Base-by-base conservation (phyloP, 139 green algal genomes). In the Dunaliella primolecta region DNA sequence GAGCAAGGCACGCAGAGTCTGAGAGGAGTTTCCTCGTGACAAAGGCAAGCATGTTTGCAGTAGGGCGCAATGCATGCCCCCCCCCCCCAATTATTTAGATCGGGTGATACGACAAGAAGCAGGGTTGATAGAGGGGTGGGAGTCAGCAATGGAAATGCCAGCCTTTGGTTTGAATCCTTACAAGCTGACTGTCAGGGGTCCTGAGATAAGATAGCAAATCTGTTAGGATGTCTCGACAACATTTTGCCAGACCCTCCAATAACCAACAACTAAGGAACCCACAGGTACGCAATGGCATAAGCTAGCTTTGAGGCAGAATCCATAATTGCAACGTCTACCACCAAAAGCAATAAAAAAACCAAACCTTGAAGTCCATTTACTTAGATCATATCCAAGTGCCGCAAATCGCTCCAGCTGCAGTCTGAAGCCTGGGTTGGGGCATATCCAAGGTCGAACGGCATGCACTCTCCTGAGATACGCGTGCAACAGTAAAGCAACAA, bases 381-480 rank as follows among this genome's bases (percentile, higher is more conserved):
- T 64, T 64, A 64, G 7, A 64, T 88, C 85, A 20, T 55, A 85
- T 2, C 71, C 57, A 3, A 88, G 35, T 30, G 27, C 7, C 27
- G 85, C 81, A 74, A 86, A 88, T 23, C 75, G 24, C 2, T 33
- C 75, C n/a, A 88, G 75, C 81, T 88, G 85, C 46, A 46, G 78
- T 32, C 36, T 57, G 75, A 88, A 88, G 55, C 85, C 85, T 3
- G 34, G 29, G 27, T 88, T 88, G 33, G 85, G 85, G 75, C 75
- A 81, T 0, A 88, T 34, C 27, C 34, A 36, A n/a, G 81, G 79
- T 29, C 85, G 80, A 3, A 75, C 84, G 24, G 21, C 23, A 29
- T 25, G 27, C n/a, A 38, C 11, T 2, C 35, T 36, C n/a, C 31
- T 29, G 75, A 80, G 30, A 30, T 64, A 64, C 46, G 46, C 46